Conservation (phyloP, 306 rosid species). For the Arachis stenosperma region DNA sequence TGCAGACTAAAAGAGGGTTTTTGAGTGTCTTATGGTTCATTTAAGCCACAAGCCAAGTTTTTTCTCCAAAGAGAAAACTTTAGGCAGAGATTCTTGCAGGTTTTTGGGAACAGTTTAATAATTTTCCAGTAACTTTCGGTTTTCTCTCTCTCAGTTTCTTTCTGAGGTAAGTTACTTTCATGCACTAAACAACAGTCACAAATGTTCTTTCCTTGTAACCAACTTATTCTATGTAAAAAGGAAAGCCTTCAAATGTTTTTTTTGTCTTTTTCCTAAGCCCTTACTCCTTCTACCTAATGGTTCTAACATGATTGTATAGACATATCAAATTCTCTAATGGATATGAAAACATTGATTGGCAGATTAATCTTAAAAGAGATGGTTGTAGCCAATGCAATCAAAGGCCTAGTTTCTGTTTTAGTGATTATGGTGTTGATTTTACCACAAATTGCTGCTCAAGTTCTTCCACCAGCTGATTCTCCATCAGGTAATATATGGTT, state of each 20-base stretch:
- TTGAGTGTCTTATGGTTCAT: constrained; percentile 23
- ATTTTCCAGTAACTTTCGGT: constrained; percentile 25
- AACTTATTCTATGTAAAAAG: constrained; percentile 34
- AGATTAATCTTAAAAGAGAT: constrained; percentile 39
- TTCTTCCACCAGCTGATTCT: constrained; percentile 37
- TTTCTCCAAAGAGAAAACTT: background rate
- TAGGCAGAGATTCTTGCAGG: constrained; percentile 30
- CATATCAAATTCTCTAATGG: too few relatives aligned
- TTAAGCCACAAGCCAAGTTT: background rate
- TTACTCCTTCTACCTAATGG: constrained; percentile 28
- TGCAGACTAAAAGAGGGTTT: background rate
- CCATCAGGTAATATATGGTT: constrained; percentile 44
- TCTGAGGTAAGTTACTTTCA: constrained; percentile 35
- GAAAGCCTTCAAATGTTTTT: background rate
- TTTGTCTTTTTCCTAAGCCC: background rate
- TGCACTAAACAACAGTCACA: background rate
- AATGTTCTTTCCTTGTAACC: constrained; percentile 48
- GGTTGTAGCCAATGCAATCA: constrained; percentile 38
- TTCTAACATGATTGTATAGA: too few relatives aligned
- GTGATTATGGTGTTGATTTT: constrained; percentile 40
- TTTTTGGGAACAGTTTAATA: constrained; percentile 28
- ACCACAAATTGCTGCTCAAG: constrained; percentile 51
- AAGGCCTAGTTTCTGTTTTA: constrained; percentile 14
- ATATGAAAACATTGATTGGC: constrained; percentile 2
- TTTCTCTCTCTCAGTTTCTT: background rate